Percentiles rank a stretch among this genome's conserved stretches.
phyloP scores from a whole-genome alignment of 805 yeast species.

The Candida hungchunana region DNA sequence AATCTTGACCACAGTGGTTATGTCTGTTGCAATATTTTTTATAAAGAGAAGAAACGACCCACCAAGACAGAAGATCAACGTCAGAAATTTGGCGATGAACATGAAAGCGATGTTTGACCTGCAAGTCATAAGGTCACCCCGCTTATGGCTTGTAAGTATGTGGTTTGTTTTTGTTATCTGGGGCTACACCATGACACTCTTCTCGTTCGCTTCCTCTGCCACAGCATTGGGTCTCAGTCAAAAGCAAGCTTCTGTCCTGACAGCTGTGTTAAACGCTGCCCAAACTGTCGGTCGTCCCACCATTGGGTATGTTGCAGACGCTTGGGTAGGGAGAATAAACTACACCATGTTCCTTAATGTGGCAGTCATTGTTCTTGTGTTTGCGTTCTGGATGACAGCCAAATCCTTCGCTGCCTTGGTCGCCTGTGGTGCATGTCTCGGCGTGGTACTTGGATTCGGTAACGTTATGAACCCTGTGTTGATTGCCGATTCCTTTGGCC shows the following conservation, averaged over 20 bases:
- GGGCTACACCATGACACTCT: slow-evolving; percentile 41
- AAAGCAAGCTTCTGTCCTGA: slow-evolving; percentile 40
- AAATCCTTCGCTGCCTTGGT: slow-evolving; percentile 36
- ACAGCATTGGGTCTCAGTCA: slow-evolving; percentile 43
- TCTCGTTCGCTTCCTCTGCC: slow-evolving; percentile 43
- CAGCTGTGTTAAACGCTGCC: slow-evolving; percentile 44
- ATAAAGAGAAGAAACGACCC: slow-evolving; percentile 29
- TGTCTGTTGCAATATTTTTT: slow-evolving; percentile 38
- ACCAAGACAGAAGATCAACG: slow-evolving; percentile 12
- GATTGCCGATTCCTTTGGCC: slow-evolving; percentile 36
- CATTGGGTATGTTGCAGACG: slow-evolving; percentile 44
- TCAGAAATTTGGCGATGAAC: slow-evolving; percentile 10
- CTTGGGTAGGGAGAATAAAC: slow-evolving; percentile 40
- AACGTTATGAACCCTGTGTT: slow-evolving; percentile 40
- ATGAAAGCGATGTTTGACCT: slow-evolving; percentile 33
- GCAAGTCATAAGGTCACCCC: slow-evolving; percentile 28
- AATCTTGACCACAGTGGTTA: slow-evolving; percentile 31
- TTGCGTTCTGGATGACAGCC: slow-evolving; percentile 45
- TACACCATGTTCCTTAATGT: slow-evolving; percentile 35
- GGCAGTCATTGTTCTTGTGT: slow-evolving; percentile 33
- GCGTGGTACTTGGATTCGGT: slow-evolving; percentile 41
- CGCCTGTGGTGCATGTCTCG: slow-evolving; percentile 39
- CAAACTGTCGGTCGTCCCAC: slow-evolving; percentile 47
- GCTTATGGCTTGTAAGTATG: slow-evolving; percentile 29
- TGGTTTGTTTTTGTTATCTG: slow-evolving; percentile 37